phyloP scores from a whole-genome alignment of 2,329 filamentous ascomycete species.

The Monosporascus sp. region DNA sequence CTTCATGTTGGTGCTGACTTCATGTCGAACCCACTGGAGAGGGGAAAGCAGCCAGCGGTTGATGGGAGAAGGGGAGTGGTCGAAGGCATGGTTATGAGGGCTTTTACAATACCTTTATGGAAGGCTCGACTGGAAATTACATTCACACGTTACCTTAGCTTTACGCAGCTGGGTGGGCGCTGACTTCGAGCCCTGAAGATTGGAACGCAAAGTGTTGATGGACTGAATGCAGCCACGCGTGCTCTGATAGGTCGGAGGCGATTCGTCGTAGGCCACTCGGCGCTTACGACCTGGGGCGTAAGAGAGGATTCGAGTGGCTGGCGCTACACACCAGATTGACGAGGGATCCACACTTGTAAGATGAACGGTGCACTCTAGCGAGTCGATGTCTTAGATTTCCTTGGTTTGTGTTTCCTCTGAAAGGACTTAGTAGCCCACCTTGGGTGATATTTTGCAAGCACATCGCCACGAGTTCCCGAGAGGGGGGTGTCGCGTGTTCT shows the following conservation, averaged over 20 bases:
- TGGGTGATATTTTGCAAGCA: conserved; percentile 21
- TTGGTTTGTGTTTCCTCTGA: conserved; percentile 30
- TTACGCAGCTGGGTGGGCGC: conserved; percentile 24
- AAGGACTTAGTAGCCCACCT: conserved; percentile 22
- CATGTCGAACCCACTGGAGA: conserved; percentile 21
- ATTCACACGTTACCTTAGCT: conserved; percentile 22
- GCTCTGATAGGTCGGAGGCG: conserved; percentile 38
- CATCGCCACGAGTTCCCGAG: conserved; percentile 34
- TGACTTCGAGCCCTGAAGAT: conserved; percentile 22
- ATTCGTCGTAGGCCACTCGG: conserved; percentile 37
- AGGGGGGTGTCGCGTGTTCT: conserved; percentile 38
- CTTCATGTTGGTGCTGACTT: conserved; percentile 33
- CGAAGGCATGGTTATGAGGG: conserved; percentile 16
- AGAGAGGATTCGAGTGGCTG: conserved; percentile 36
- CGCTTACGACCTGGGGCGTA: conserved; percentile 39
- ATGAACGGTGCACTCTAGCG: conserved; percentile 34
- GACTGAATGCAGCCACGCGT: conserved; percentile 26
- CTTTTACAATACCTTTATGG: conserved; percentile 22
- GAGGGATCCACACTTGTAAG: conserved; percentile 36
- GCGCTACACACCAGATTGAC: conserved; percentile 36
- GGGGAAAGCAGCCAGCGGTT: conserved; percentile 25
- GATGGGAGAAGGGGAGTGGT: conserved; percentile 16
- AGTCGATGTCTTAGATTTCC: conserved; percentile 45
- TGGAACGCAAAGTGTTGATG: conserved; percentile 26
- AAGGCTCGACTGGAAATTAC: conserved; percentile 16